A percentile compares a stretch with the other conserved stretches of the same genome.
Evolutionary conservation across 129 eudicot genomes (phyloP).

Genomic region (Arctium lappa): DNA sequence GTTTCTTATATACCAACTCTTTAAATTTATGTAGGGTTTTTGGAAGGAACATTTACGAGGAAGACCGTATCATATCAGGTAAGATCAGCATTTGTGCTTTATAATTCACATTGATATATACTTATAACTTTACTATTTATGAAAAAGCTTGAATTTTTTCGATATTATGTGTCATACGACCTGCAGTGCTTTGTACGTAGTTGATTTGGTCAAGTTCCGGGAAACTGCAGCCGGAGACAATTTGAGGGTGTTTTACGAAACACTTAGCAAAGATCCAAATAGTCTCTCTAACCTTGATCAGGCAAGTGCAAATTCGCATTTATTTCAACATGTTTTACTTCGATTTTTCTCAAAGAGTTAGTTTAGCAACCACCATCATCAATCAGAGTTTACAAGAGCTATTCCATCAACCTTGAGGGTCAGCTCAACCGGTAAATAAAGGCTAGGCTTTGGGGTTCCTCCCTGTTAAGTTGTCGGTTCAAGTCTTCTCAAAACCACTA

Average conservation of each 20-base stretch:
- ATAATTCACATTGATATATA: background rate
- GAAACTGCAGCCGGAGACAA: slow-evolving; percentile 98
- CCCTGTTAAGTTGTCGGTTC: too few species aligned
- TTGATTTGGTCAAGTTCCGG: slow-evolving; percentile 83
- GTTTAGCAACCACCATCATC: background rate
- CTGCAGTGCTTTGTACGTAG: slow-evolving; percentile 92
- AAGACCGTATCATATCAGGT: slow-evolving; percentile 96
- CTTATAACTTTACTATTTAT: background rate
- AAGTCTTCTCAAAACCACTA: too few species aligned
- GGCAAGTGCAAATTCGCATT: slow-evolving; percentile 39
- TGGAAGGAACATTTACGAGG: slow-evolving; percentile 98
- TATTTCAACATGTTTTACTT: background rate
- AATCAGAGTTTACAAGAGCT: background rate
- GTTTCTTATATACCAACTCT: background rate
- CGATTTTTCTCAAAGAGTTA: background rate
- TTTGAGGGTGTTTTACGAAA: slow-evolving; percentile 85
- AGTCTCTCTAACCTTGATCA: slow-evolving; percentile 97
- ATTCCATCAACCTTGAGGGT: background rate
- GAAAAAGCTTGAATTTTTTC: background rate
- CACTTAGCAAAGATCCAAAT: slow-evolving; percentile 96
- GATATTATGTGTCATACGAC: background rate
- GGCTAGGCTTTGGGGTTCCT: too few species aligned
- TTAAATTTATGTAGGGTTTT: slow-evolving; percentile 58
- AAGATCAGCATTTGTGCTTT: slow-evolving; percentile 9
- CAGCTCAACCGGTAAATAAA: too few species aligned